Evolutionary conservation across 495 filamentous ascomycete genomes (phyloP), one percentile per base, ranked within the genome.

Genomic region (Hypoxylon rickii): DNA sequence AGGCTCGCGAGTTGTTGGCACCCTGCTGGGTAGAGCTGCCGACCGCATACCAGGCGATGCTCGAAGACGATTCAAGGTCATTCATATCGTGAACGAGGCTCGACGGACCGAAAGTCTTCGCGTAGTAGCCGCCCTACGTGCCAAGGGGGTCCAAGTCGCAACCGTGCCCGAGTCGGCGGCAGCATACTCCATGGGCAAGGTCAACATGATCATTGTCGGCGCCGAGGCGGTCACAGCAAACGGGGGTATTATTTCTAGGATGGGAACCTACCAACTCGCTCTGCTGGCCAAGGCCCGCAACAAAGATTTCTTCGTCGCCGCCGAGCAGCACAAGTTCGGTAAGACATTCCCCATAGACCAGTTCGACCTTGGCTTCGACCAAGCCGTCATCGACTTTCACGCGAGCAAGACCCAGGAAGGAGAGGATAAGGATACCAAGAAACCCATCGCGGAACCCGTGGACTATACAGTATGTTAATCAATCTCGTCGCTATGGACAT

Each of bases 141-240:
- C 75, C 1, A 83, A 82, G 53, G 90, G 87, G 4, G 81, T 97
- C 7, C 86, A 89, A 0, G 92, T 97, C 1, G 89, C 93, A 17
- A 90, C 88, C 2, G 92, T 97, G 42, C 81, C 85, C 4, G 86
- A 89, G 52, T 84, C 85, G 16, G 91, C 91, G 0, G 87, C 94
- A 2, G 91, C 89, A 7, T 92, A 94, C 62, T 80, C 88, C n/a
- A 84, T 97, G 52, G 82, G 80, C n/a, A 88, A 87, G 70, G 81
- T 90, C 7, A 82, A 88, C 63, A 80, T 92, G 61, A 86, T 93
- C 0, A 85, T 98, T 41, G 89, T 95, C 11, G 94, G 94, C 41
- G 90, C 92, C n/a, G 94, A 98, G 61, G 91, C 89, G 39, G 90
- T 97, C 15, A 89, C 94, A 33, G 89, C 95, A 62, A 95, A 97